Evolutionary conservation across 2,329 filamentous ascomycete genomes (phyloP), one percentile per base, ranked within the genome.

Genomic region (Penicillium expansum): DNA sequence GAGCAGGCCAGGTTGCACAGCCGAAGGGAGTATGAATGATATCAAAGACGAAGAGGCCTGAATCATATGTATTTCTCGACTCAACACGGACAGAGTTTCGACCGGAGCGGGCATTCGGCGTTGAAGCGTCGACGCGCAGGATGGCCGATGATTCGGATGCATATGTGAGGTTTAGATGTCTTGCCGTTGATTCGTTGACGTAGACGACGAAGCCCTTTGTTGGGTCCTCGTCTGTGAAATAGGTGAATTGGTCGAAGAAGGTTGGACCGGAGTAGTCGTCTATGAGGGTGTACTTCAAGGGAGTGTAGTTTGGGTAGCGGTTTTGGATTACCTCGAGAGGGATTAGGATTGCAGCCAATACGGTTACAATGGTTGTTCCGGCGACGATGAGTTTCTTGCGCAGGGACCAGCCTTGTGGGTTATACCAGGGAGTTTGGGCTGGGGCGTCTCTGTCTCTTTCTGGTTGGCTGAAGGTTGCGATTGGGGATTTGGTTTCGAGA

Each of bases 41-140:
- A 66, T 88, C 85, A 65, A 88, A 88, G 65, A 88, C 75, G 73
- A 88, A 88, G n/a, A 88, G 80, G 0, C 86, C 86, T n/a, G 69
- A 73, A 65, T 84, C 71, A 71, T 87, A 88, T 43, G 81, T 81
- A 43, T 71, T 76, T 66, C 83, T 86, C 35, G 85, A 88, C 58
- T 83, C 79, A 55, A 88, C 74, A 14, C 86, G 84, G 14, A 88
- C 84, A 0, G 84, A 87, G 71, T 83, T 83, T 22, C 86, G 84
- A 48, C 85, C 86, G 0, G 79, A 83, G 3, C 80, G 80, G 18
- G 84, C 81, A 60, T 85, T 81, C 9, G 79, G 79, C 16, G 85
- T 82, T 1, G 77, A 79, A 11, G 83, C 85, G 68, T 89, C 86
- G 48, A 89, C 86, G 42, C 75, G 78, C 30, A 89, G 69, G 18